Evolutionary conservation across 1,139 yeast species (phyloP), one percentile per base, ranked within the genome.

Genomic region (Pichia cactophila): DNA sequence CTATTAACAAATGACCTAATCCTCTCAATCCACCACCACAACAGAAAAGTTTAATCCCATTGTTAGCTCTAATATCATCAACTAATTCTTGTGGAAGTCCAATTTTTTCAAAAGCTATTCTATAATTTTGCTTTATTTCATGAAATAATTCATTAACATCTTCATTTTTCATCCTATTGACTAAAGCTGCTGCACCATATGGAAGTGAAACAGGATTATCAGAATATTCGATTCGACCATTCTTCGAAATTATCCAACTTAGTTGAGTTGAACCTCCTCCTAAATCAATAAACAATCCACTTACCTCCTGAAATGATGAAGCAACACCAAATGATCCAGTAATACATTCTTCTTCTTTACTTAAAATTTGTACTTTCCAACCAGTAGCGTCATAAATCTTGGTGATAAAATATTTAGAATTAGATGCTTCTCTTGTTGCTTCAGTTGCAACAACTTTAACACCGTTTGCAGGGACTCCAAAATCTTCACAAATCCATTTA

Each of bases 21-120:
- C 83, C 85, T 55, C 87, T 69, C 46, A 80, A 69, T 0, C 86
- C 87, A 47, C 86, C 86, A 42, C 87, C 87, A 55, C 84, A 78
- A 6, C 81, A 76, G 59, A 76, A 81, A 39, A 81, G 59, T 55
- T 78, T 75, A 57, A 76, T 75, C 0, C 86, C 86, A 12, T 82
- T 82, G 36, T 74, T 72, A 31, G 57, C 57, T 42, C 68, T 66
- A 1, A 84, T 82, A 48, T 72, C 75, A 23, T 69, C 69, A 12
- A 69, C 56, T 56, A 77, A 62, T 33, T 66, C 69, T 41, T 64
- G 58, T 6, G 69, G 81, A 26, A 77, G 64, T 10, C 62, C 55
- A 43, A 80, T 75, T 39, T 70, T 66, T 29, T 71, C 67, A 36
- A 78, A 61, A 0, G 83, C 82, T 33, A 70, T 65, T 37, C 68